Evolutionary conservation across 1,139 yeast genomes (phyloP).

Genomic region (Magnusiomyces suaveolens): DNA sequence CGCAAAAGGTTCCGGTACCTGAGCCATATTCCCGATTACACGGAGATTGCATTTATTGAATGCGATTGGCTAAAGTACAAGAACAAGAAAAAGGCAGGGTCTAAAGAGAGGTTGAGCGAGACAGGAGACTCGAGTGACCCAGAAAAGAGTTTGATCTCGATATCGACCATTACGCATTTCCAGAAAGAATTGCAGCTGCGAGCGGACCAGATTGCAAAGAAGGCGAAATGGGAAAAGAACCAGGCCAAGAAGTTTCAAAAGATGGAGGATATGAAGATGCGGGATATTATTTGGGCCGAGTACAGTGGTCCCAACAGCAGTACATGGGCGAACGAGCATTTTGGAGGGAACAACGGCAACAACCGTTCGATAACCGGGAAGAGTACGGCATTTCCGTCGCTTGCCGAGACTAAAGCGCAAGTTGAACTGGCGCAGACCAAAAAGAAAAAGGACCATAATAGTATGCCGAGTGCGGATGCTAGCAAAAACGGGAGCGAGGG

Average conservation of each 20-base stretch:
- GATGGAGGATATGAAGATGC: slow-evolving; percentile 2
- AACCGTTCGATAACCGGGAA: neutral
- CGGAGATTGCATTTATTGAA: slow-evolving; percentile 75
- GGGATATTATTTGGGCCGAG: neutral
- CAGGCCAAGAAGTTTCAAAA: slow-evolving; percentile 1
- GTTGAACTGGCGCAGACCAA: neutral
- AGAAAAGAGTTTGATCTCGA: neutral
- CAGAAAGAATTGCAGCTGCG: neutral
- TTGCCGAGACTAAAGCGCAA: neutral
- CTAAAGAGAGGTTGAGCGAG: neutral
- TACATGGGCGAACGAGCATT: neutral
- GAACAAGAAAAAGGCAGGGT: neutral
- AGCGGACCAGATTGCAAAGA: neutral
- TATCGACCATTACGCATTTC: neutral
- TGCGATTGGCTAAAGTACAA: slow-evolving; percentile 56
- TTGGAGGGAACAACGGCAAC: neutral
- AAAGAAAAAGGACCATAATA: neutral
- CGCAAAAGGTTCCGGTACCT: slow-evolving; percentile 62
- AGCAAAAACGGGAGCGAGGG: neutral
- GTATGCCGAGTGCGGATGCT: too few relatives aligned
- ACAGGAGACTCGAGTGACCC: neutral
- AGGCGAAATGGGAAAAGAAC: slow-evolving; percentile 1
- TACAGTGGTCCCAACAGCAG: slow-evolving; percentile 1
- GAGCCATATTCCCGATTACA: slow-evolving; percentile 74
- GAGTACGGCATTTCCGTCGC: neutral